Percentiles rank a stretch among this genome's conserved stretches.
These are phyloP conservation scores for Metahyphopichia silvanorum DNA, from an alignment of 805 yeast genomes.

Conservation along the genomic window DNA sequence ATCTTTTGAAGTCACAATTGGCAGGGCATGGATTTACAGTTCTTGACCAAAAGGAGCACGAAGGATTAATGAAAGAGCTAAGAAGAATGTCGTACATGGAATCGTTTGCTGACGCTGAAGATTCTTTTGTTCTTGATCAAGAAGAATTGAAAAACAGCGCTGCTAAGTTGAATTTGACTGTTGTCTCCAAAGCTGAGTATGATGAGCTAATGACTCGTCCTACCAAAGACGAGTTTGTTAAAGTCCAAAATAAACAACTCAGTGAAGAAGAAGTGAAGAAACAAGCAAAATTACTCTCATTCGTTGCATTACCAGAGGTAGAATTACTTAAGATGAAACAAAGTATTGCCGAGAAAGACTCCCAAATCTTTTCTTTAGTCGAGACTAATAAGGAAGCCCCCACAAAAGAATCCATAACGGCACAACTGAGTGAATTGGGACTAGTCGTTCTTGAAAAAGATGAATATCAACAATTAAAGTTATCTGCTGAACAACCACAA, in stretches of 20 bases:
- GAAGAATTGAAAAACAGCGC: constrained; percentile 26
- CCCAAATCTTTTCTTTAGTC: constrained; percentile 20
- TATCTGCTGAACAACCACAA: constrained; percentile 3
- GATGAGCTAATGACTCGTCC: constrained; percentile 7
- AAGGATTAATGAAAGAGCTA: not conserved
- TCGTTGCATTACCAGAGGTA: constrained; percentile 24
- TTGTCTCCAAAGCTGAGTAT: constrained; percentile 17
- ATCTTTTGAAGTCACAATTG: no score
- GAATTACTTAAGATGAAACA: constrained; percentile 23
- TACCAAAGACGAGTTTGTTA: constrained; percentile 13
- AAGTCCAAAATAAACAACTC: constrained; percentile 8
- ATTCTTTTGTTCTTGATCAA: constrained; percentile 22
- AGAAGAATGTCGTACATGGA: not conserved
- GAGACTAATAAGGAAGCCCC: constrained; percentile 7
- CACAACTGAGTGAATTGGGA: constrained; percentile 27
- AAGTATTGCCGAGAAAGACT: constrained; percentile 26
- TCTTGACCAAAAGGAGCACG: no score
- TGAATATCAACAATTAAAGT: constrained; percentile 26
- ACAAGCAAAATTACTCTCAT: constrained; percentile 16
- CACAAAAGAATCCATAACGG: constrained; percentile 20
- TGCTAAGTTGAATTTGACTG: constrained; percentile 20
- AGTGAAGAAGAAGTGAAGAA: constrained; percentile 13
- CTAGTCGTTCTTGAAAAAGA: constrained; percentile 25
- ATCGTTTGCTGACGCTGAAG: constrained; percentile 24
- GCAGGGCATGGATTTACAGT: no score